Percentiles rank a stretch among this genome's conserved stretches.
Evolutionary conservation across 371 early-diverging fungal species (phyloP).

Genomic region (Mucor circinelloides): DNA sequence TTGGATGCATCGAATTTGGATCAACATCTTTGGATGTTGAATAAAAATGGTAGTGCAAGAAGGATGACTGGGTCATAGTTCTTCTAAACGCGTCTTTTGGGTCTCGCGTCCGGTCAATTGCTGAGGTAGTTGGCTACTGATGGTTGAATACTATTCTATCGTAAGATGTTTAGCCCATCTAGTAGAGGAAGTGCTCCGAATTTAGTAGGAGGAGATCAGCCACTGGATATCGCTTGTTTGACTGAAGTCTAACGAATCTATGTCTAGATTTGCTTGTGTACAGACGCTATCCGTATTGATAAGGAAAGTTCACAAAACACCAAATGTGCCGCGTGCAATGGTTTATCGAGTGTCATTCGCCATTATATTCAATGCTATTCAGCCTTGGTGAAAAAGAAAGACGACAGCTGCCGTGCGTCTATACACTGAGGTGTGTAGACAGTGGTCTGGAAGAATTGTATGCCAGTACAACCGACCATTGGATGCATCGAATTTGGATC

Average conservation of each 20-base stretch:
- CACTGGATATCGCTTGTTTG: slow-evolving; percentile 77
- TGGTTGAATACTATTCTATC: not conserved
- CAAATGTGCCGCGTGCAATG: too few relatives aligned
- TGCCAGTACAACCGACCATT: slow-evolving; percentile 5
- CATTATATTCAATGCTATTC: too few relatives aligned
- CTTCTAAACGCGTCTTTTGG: slow-evolving; percentile 6
- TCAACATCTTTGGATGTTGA: not conserved
- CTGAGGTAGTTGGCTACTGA: slow-evolving; percentile 1
- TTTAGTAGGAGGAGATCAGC: slow-evolving; percentile 59
- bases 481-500: not conserved
- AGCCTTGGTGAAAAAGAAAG: not conserved
- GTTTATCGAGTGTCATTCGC: too few relatives aligned
- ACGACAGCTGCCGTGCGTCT: not conserved
- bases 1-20: not conserved
- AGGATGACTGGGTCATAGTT: not conserved
- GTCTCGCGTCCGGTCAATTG: slow-evolving; percentile 1
- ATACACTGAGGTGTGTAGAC: not conserved
- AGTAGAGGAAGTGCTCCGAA: slow-evolving; percentile 56
- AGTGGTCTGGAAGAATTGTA: slow-evolving; percentile 1
- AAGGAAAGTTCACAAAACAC: too few relatives aligned
- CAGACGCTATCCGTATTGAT: too few relatives aligned
- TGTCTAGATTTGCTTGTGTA: too few relatives aligned
- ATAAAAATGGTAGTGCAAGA: not conserved
- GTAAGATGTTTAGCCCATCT: not conserved
- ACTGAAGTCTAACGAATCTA: too few relatives aligned